Evolutionary conservation across 495 filamentous ascomycete species (phyloP).

Genomic region (Penicillium verhagenii): DNA sequence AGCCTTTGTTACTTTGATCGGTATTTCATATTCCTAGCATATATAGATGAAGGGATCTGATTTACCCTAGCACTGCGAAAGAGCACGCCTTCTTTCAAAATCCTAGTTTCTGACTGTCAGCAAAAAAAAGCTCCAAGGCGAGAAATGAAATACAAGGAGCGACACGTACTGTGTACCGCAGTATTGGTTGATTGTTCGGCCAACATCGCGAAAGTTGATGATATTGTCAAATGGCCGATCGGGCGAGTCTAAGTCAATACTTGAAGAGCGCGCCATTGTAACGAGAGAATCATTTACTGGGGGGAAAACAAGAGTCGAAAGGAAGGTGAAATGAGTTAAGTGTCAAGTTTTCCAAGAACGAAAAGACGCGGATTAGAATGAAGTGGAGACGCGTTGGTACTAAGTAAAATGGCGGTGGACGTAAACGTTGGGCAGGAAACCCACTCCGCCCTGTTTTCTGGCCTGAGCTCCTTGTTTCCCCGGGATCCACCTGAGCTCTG

Average conservation of each 20-base stretch:
- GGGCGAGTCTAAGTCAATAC: slow-evolving; percentile 42
- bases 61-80: slow-evolving; percentile 74
- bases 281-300: background rate
- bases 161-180: slow-evolving; percentile 50
- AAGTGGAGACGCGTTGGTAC: slow-evolving; percentile 11
- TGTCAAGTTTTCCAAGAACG: too few relatives aligned
- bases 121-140: background rate
- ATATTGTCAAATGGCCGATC: slow-evolving; percentile 60
- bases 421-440: slow-evolving; percentile 25
- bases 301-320: background rate
- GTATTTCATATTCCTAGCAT: background rate
- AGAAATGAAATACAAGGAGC: background rate
- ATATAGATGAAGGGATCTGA: background rate
- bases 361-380: slow-evolving; percentile 4
- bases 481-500: slow-evolving; percentile 11
- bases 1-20: too few relatives aligned
- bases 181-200: slow-evolving; percentile 64
- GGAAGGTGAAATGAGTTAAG: background rate
- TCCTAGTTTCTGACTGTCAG: slow-evolving; percentile 34
- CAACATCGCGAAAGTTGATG: slow-evolving; percentile 85
- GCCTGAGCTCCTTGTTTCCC: slow-evolving; percentile 18
- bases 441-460: slow-evolving; percentile 8
- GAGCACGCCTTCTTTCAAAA: slow-evolving; percentile 66
- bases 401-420: slow-evolving; percentile 36
- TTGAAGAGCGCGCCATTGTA: slow-evolving; percentile 31